These are phyloP conservation scores for Cyclaneusma minus DNA, from an alignment of 2,329 filamentous ascomycete species.

Conservation along the genomic window DNA sequence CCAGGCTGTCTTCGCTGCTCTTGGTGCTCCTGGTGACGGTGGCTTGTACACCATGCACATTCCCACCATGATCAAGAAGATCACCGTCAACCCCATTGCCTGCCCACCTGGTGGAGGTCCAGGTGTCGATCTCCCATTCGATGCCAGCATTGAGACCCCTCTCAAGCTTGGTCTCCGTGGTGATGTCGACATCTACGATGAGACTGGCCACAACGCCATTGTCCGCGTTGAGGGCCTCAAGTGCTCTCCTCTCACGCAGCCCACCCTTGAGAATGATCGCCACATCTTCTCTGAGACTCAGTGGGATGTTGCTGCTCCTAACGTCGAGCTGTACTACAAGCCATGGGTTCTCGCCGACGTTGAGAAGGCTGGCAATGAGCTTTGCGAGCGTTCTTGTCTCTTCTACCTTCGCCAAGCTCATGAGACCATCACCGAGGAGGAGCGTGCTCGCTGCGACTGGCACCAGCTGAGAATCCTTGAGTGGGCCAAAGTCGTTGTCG, in stretches of 20 bases:
- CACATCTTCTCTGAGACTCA: slow-evolving; percentile 3
- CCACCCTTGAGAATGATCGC: slow-evolving; percentile 3
- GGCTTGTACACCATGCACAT: slow-evolving; percentile 9
- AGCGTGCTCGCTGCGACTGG: slow-evolving; percentile 4
- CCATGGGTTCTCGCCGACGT: too few species aligned
- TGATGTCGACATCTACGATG: slow-evolving; percentile 2
- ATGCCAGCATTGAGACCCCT: too few species aligned
- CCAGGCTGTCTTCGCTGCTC: slow-evolving; percentile 28
- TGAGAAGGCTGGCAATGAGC: too few species aligned
- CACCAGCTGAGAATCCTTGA: slow-evolving; percentile 3
- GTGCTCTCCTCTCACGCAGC: slow-evolving; percentile 2
- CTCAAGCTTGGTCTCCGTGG: slow-evolving; percentile 2
- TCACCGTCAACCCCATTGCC: slow-evolving; percentile 10
- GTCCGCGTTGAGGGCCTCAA: slow-evolving; percentile 2
- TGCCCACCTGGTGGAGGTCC: neutral
- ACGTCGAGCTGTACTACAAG: too few species aligned
- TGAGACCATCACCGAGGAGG: slow-evolving; percentile 2
- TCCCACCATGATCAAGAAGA: slow-evolving; percentile 8
- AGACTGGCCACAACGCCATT: slow-evolving; percentile 3
- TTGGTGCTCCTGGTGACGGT: slow-evolving; percentile 8
- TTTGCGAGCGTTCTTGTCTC: slow-evolving; percentile 5
- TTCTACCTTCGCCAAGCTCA: slow-evolving; percentile 4
- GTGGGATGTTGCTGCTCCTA: slow-evolving; percentile 2
- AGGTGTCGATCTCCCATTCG: neutral
- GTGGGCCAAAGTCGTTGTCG: slow-evolving; percentile 4